phyloP scores from a whole-genome alignment of 2,329 filamentous ascomycete species.

The Calonectria fujianensis region DNA sequence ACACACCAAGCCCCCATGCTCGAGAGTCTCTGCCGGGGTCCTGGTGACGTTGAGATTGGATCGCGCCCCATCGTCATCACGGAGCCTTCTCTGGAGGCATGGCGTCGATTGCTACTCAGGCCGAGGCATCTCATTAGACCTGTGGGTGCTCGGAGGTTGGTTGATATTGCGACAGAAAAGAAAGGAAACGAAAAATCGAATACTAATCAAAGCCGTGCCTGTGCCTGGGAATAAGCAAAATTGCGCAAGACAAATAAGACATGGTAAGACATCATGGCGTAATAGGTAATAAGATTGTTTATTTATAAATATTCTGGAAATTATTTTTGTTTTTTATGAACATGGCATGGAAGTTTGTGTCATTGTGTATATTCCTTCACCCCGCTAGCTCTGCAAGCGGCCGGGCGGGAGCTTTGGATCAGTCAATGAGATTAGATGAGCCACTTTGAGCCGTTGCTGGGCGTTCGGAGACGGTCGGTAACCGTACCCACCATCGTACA shows the following conservation, averaged over 20 bases:
- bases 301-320: conserved; percentile 5
- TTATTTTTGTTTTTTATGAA: conserved; percentile 22
- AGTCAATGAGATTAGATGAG: conserved; percentile 18
- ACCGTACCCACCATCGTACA: conserved; percentile 13
- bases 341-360: conserved; percentile 15
- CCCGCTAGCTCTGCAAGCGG: conserved; percentile 11
- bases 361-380: not conserved
- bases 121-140: not conserved
- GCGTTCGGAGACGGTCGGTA: conserved; percentile 12
- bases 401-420: conserved; percentile 10
- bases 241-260: not conserved
- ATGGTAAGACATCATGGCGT: not conserved
- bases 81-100: conserved; percentile 1
- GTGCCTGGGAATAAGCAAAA: not conserved
- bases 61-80: conserved; percentile 24
- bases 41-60: conserved; percentile 40
- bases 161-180: not conserved
- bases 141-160: not conserved
- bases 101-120: not conserved
- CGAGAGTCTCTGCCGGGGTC: conserved; percentile 15
- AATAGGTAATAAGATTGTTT: conserved; percentile 3
- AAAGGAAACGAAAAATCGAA: not conserved
- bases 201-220: too few species aligned
- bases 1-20: not conserved
- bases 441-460: conserved; percentile 1